Base-by-base conservation (phyloP, 495 filamentous ascomycete species). In the Cairneyella variabilis region DNA sequence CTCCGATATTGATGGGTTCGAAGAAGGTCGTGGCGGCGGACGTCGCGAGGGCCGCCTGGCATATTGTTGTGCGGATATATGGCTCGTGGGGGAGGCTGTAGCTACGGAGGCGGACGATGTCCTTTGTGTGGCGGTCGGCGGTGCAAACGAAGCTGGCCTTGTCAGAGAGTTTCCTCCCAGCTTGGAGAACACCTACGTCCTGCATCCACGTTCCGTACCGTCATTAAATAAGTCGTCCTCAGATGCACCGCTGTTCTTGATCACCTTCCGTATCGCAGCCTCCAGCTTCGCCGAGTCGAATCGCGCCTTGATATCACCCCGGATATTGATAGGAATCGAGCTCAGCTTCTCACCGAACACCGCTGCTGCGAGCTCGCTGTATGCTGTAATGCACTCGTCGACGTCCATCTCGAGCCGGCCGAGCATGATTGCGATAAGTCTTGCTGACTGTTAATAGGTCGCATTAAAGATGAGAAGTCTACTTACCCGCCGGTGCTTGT, bases 61-160 rank as follows among this genome's bases (percentile, higher is more conserved):
- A 70, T 11, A 59, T 59, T 12, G 46, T 55, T 1, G 46, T 52
- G 21, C 7, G 51, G 22, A 58, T 54, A 51, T 51, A 51, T 18
- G 1, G 43, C 3, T 44, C 52, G 2, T 48, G 55, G 36, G 28
- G 54, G 22, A 25, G 51, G 50, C 0, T 39, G 48, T 76, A 77
- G 46, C 66, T 71, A 52, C 73, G 59, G 3, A 77, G 58, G 16
- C 64, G 63, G 7, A 62, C 60, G 18, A 64, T 64, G 27, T 51
- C 54, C 0, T 64, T 41, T 0, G 66, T 73, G 1, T 72, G 62
- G 25, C 67, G 64, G 0, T 63, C 53, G 0, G 60, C 66, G 3
- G 67, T 61, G 44, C 71, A 76, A 7, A 78, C 72, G 47, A 78
- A 78, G 0, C 71, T 72, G n/a, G n/a, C n/a, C n/a, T n/a, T n/a